These are phyloP conservation scores for Pilaira anomala DNA, from an alignment of 192 early-diverging fungal genomes.

Conservation along the genomic window DNA sequence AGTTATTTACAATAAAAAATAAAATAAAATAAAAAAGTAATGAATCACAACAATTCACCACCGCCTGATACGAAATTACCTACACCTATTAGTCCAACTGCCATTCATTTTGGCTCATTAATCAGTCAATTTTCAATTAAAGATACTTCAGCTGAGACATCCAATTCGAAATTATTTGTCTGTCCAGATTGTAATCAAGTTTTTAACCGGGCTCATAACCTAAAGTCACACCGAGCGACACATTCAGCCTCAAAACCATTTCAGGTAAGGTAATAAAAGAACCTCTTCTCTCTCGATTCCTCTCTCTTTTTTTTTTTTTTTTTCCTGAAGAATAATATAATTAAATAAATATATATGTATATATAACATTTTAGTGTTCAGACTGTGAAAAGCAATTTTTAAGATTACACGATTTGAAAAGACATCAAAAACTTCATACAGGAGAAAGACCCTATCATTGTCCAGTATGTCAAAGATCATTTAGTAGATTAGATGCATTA, in stretches of 20 bases:
- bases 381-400: slow-evolving; percentile 48
- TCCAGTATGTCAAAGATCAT: slow-evolving; percentile 37
- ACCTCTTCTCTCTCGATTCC: no score
- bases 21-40: no score
- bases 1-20: no score
- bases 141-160: no score
- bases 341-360: slow-evolving; percentile 9
- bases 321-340: no score
- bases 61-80: no score
- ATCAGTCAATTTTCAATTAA: no score
- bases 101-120: no score
- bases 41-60: no score
- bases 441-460: slow-evolving; percentile 55
- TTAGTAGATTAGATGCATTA: slow-evolving; percentile 53
- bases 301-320: no score
- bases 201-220: slow-evolving; percentile 30
- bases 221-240: slow-evolving; percentile 37
- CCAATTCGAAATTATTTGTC: no score
- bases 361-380: slow-evolving; percentile 21
- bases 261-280: slow-evolving; percentile 22
- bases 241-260: slow-evolving; percentile 30
- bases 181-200: slow-evolving; percentile 11
- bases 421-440: slow-evolving; percentile 53
- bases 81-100: no score
- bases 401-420: slow-evolving; percentile 52